Percentiles rank a stretch among this genome's conserved stretches.
phyloP scores from a whole-genome alignment of 2,329 filamentous ascomycete genomes.

The Periconia sp. region DNA sequence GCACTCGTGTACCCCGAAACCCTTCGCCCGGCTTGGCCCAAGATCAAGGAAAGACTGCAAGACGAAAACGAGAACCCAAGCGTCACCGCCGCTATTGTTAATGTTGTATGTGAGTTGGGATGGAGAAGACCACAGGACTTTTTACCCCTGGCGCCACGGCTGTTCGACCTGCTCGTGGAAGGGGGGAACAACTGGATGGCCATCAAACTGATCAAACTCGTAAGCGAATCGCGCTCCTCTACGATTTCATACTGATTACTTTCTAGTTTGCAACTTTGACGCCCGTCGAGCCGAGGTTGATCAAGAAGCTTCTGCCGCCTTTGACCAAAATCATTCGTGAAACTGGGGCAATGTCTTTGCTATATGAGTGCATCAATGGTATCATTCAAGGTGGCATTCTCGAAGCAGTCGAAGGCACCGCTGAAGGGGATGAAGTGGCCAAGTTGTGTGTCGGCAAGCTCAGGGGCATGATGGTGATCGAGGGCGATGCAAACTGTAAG shows the following conservation, averaged over 20 bases:
- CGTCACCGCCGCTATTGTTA: slow-evolving; percentile 93
- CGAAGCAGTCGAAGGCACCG: slow-evolving; percentile 74
- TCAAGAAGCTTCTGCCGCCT: slow-evolving; percentile 87
- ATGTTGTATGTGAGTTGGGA: slow-evolving; percentile 93
- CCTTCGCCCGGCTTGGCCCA: slow-evolving; percentile 89
- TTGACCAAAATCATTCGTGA: slow-evolving; percentile 91
- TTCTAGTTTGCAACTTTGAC: slow-evolving; percentile 87
- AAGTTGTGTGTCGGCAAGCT: slow-evolving; percentile 90
- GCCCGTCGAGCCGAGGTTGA: slow-evolving; percentile 84
- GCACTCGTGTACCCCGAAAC: slow-evolving; percentile 97
- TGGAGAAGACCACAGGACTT: slow-evolving; percentile 95
- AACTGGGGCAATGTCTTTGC: slow-evolving; percentile 93
- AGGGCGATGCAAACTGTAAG: slow-evolving; percentile 90
- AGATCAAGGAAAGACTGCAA: slow-evolving; percentile 91
- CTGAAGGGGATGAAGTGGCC: slow-evolving; percentile 88
- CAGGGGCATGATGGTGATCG: slow-evolving; percentile 88
- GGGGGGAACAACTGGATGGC: slow-evolving; percentile 99
- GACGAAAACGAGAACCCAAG: slow-evolving; percentile 87
- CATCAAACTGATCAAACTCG: slow-evolving; percentile 97
- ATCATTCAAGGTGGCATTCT: slow-evolving; percentile 97
- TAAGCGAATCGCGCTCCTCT: slow-evolving; percentile 47
- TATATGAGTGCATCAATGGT: slow-evolving; percentile 98
- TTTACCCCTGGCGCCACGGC: slow-evolving; percentile 81
- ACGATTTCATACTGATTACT: slow-evolving; percentile 1
- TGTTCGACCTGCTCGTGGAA: slow-evolving; percentile 91